These are phyloP conservation scores for Cicer chorassanicum DNA, from an alignment of 306 rosid species.

Conservation along the genomic window DNA sequence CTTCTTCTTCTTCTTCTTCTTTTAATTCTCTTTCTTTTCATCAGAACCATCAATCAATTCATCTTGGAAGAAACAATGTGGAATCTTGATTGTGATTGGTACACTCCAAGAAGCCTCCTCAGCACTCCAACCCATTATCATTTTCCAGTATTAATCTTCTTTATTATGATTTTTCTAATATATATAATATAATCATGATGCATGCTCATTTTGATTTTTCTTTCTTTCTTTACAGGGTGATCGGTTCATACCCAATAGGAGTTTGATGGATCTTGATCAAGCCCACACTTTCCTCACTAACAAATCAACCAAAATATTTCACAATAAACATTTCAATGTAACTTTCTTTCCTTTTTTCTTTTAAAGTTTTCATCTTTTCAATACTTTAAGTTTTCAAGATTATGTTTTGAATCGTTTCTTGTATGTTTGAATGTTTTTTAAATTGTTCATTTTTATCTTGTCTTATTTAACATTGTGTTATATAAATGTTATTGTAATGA, in stretches of 20 bases:
- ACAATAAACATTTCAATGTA: conserved; percentile 56
- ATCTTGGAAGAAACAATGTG: conserved; percentile 44
- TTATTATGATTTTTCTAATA: background rate
- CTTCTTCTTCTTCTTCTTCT: too few species aligned
- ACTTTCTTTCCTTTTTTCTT: background rate
- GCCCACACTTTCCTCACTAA: conserved; percentile 77
- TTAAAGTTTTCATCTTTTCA: too few species aligned
- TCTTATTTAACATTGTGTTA: background rate
- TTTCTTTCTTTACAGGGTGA: conserved; percentile 61
- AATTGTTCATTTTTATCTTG: background rate
- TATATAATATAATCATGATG: background rate
- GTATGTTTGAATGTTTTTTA: too few species aligned
- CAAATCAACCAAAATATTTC: conserved; percentile 43
- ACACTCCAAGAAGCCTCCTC: conserved; percentile 69
- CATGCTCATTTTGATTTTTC: background rate
- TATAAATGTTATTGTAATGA: background rate
- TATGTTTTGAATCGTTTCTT: too few species aligned
- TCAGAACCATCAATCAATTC: too few species aligned
- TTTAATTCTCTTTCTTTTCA: too few species aligned
- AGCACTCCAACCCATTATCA: conserved; percentile 59
- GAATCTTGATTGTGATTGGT: conserved; percentile 71
- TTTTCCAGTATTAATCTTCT: conserved; percentile 54
- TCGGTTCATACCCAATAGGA: conserved; percentile 80
- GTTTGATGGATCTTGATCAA: conserved; percentile 98
- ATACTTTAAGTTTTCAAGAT: too few species aligned